A percentile compares a stretch with the other conserved stretches of the same genome.
These are phyloP conservation scores for Grigorovia transvaalensis DNA, from an alignment of 805 yeast genomes.

Conservation along the genomic window DNA sequence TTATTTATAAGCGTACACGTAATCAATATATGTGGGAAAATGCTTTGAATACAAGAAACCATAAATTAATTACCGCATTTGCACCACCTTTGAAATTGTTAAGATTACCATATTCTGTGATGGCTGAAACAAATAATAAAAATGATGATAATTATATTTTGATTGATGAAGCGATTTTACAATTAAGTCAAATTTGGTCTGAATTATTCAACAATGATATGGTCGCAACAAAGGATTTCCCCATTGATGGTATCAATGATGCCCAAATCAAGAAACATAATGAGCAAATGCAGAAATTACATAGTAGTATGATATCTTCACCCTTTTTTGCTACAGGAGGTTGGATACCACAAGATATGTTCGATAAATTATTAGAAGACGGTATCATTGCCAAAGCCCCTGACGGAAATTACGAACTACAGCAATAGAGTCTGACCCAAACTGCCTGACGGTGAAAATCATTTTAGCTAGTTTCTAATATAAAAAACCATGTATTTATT, in stretches of 20 bases:
- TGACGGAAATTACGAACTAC: constrained; percentile 41
- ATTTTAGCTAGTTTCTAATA: not conserved
- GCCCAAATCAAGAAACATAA: constrained; percentile 50
- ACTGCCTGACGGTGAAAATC: too few species aligned
- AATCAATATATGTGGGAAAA: constrained; percentile 85
- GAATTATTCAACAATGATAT: constrained; percentile 49
- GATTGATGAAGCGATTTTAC: constrained; percentile 56
- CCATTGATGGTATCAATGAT: constrained; percentile 45
- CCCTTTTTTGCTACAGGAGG: constrained; percentile 90
- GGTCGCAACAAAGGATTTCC: constrained; percentile 43
- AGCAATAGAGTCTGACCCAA: not conserved
- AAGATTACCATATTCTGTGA: constrained; percentile 50
- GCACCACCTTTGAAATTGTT: constrained; percentile 72
- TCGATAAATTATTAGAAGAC: constrained; percentile 54
- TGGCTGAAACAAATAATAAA: constrained; percentile 43
- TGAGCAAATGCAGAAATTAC: constrained; percentile 52
- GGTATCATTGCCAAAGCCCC: constrained; percentile 57
- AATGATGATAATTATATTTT: constrained; percentile 48
- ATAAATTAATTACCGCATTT: constrained; percentile 66
- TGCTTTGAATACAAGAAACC: constrained; percentile 52
- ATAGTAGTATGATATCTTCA: constrained; percentile 50
- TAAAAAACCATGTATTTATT: too few species aligned
- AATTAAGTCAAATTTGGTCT: constrained; percentile 60
- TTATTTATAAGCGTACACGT: constrained; percentile 82
- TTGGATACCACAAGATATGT: constrained; percentile 94